Conservation (phyloP, 805 yeast species). For the Candida tammaniensis region DNA sequence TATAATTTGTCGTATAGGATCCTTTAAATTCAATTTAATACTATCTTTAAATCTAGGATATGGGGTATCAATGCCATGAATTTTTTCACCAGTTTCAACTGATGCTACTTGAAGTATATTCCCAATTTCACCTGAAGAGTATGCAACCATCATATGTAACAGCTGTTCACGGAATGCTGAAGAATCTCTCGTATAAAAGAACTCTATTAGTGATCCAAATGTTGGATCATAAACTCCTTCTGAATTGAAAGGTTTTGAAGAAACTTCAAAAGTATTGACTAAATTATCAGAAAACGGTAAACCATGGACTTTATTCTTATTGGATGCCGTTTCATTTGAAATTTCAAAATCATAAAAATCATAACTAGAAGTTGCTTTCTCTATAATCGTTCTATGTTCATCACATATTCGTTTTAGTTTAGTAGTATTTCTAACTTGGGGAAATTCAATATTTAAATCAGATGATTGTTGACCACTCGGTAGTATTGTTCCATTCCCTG, state of each 20-base stretch:
- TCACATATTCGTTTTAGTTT: constrained; percentile 1
- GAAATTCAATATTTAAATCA: constrained; percentile 16
- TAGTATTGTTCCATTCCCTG: constrained; percentile 28
- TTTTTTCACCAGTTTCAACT: constrained; percentile 6
- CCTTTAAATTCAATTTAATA: constrained; percentile 23
- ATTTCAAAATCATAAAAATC: constrained; percentile 2
- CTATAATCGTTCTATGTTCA: background rate
- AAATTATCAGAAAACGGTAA: too few relatives aligned
- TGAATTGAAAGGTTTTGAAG: constrained; percentile 21
- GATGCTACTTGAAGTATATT: constrained; percentile 8
- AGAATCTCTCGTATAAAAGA: constrained; percentile 14
- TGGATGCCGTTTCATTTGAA: too few relatives aligned
- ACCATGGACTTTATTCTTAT: too few relatives aligned
- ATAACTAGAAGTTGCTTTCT: constrained; percentile 1
- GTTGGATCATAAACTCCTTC: constrained; percentile 34
- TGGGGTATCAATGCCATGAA: background rate
- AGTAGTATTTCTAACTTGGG: constrained; percentile 12
- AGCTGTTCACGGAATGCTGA: too few relatives aligned
- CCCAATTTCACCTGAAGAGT: constrained; percentile 31
- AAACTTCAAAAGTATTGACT: too few relatives aligned
- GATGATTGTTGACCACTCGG: constrained; percentile 5
- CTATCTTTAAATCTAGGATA: constrained; percentile 6
- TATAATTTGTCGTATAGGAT: constrained; percentile 41
- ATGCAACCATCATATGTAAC: constrained; percentile 18
- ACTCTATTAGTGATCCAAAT: constrained; percentile 21